phyloP scores from a whole-genome alignment of 2,329 filamentous ascomycete genomes.

The Westerdykella aurantiaca region DNA sequence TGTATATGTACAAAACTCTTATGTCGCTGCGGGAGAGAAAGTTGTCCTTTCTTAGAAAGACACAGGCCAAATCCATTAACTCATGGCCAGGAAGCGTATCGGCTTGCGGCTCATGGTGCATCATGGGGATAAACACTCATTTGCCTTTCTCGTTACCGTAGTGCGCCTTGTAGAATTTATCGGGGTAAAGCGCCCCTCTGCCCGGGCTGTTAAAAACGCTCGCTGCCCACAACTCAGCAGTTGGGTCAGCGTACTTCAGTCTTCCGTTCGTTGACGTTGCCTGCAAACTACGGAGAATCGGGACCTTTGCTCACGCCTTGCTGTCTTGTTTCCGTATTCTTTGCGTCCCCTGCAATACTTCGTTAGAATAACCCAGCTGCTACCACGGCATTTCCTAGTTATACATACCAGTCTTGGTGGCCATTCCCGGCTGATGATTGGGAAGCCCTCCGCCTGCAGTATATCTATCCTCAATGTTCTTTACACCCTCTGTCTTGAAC shows the following conservation, averaged over 20 bases:
- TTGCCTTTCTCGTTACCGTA: slow-evolving; percentile 32
- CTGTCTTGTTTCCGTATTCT: slow-evolving; percentile 20
- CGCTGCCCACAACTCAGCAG: neutral
- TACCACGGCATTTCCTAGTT: too few relatives aligned
- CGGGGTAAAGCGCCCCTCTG: slow-evolving; percentile 18
- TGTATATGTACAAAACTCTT: too few relatives aligned
- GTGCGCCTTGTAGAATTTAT: slow-evolving; percentile 31
- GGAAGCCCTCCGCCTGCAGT: slow-evolving; percentile 27
- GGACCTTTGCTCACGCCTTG: slow-evolving; percentile 21
- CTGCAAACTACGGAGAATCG: slow-evolving; percentile 23
- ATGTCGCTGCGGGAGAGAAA: too few relatives aligned
- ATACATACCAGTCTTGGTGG: slow-evolving; percentile 22
- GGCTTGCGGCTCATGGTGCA: too few relatives aligned
- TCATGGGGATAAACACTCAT: slow-evolving; percentile 9
- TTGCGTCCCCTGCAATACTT: slow-evolving; percentile 12
- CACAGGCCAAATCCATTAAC: too few relatives aligned
- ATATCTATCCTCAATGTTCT: slow-evolving; percentile 33
- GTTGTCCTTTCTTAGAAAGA: too few relatives aligned
- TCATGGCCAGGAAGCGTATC: too few relatives aligned
- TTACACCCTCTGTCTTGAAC: slow-evolving; percentile 31
- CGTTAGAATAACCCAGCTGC: too few relatives aligned
- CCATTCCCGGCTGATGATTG: slow-evolving; percentile 27
- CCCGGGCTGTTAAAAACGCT: neutral
- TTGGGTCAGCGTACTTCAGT: slow-evolving; percentile 13
- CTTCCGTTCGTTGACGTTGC: slow-evolving; percentile 23